Conservation (phyloP, 2,329 filamentous ascomycete species). For the Apiospora phragmitis region DNA sequence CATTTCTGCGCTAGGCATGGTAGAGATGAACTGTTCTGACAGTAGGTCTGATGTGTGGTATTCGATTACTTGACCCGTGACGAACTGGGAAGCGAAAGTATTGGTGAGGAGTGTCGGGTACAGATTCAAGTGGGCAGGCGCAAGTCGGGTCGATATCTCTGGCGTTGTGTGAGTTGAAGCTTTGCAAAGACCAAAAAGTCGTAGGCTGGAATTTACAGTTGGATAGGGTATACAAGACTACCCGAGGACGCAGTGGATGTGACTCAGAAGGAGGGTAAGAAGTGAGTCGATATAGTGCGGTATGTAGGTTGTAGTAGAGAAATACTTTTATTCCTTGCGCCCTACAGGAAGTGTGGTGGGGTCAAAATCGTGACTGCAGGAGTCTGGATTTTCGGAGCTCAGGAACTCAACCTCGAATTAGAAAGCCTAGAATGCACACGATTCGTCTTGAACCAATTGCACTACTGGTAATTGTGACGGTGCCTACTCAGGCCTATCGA, state of each 20-base stretch:
- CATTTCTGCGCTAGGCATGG: conserved; percentile 37
- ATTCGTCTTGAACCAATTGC: background rate
- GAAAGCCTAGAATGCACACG: background rate
- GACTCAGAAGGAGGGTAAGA: background rate
- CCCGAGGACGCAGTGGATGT: background rate
- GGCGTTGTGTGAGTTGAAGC: background rate
- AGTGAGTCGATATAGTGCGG: background rate
- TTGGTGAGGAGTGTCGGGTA: background rate
- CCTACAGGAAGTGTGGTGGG: conserved; percentile 1
- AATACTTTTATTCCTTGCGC: conserved; percentile 4
- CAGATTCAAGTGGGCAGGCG: background rate
- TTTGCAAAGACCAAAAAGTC: background rate
- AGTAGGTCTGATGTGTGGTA: background rate
- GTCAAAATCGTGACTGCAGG: background rate
- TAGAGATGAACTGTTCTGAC: conserved; percentile 16
- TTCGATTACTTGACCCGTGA: background rate
- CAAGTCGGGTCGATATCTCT: background rate
- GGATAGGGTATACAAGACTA: background rate
- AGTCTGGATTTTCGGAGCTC: background rate
- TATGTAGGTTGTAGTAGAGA: background rate
- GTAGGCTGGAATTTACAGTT: background rate
- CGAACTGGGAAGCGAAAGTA: background rate
- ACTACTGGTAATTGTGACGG: background rate
- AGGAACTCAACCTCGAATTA: background rate
- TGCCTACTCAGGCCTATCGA: background rate